Conservation (phyloP, 2,329 filamentous ascomycete species). For the Aspergillus sp. region DNA sequence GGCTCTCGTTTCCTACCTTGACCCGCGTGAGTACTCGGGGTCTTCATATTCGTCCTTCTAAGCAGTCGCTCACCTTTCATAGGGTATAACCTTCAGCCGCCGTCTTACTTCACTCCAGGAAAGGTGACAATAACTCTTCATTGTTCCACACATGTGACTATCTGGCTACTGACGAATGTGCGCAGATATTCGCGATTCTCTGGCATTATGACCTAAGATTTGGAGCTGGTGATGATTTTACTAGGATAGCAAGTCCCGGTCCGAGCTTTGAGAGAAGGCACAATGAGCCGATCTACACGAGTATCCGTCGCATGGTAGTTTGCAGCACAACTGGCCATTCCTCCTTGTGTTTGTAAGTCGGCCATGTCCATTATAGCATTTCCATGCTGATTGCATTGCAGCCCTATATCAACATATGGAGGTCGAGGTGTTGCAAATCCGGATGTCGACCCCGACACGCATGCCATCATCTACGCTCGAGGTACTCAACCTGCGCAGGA, state of each 20-base stretch:
- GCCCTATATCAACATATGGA: constrained; percentile 43
- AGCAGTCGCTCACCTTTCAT: too few relatives aligned
- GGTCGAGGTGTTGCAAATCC: constrained; percentile 35
- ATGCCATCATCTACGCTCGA: constrained; percentile 40
- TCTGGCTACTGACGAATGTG: too few relatives aligned
- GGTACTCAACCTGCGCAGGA: constrained; percentile 12
- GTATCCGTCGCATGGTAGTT: constrained; percentile 34
- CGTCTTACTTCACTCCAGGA: too few relatives aligned
- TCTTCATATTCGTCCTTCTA: too few relatives aligned
- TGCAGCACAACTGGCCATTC: constrained; percentile 25
- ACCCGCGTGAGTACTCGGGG: too few relatives aligned
- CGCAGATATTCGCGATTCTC: constrained; percentile 24
- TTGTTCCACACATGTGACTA: too few relatives aligned
- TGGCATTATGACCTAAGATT: constrained; percentile 17
- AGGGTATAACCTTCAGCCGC: too few relatives aligned
- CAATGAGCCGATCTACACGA: constrained; percentile 26
- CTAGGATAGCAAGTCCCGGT: neutral
- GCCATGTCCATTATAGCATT: too few relatives aligned
- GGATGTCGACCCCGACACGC: constrained; percentile 35
- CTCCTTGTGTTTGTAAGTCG: constrained; percentile 34
- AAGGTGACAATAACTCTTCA: too few relatives aligned
- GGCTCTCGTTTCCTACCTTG: too few relatives aligned
- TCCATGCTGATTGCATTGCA: constrained; percentile 12
- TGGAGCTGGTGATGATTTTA: too few relatives aligned
- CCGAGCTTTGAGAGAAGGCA: too few relatives aligned